phyloP scores from a whole-genome alignment of 305 asterid species.

The Solanum hybrid region DNA sequence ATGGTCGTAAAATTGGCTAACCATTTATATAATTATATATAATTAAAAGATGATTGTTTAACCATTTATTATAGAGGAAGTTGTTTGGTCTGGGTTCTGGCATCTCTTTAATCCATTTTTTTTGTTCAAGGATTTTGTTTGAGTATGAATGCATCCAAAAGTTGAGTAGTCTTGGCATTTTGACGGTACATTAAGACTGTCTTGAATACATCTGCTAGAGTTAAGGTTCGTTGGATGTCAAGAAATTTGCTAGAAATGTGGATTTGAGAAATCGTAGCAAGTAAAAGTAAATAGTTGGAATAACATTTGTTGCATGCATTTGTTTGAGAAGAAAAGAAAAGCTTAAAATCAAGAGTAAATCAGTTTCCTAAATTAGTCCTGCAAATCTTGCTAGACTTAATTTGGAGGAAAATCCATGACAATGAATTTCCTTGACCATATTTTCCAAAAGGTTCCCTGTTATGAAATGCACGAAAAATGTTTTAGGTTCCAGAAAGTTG shows the following conservation, averaged over 20 bases:
- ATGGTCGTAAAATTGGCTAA: background rate
- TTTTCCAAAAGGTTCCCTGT: background rate
- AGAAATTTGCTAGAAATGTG: background rate
- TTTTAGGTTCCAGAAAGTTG: background rate
- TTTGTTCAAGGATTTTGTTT: background rate
- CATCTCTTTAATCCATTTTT: background rate
- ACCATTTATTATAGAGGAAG: background rate
- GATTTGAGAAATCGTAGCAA: background rate
- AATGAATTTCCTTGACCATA: background rate
- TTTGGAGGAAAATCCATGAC: background rate
- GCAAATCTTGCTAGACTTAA: background rate
- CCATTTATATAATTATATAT: background rate
- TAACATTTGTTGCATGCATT: constrained; percentile 3
- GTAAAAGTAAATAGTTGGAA: background rate
- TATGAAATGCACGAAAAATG: background rate
- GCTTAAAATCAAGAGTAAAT: background rate
- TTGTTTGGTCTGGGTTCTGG: background rate
- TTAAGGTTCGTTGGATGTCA: background rate
- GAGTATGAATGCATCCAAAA: background rate
- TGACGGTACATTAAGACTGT: background rate
- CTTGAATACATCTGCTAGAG: background rate
- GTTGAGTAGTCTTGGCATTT: background rate
- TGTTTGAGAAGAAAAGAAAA: background rate
- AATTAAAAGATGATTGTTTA: background rate
- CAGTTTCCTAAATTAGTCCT: background rate